Conservation (phyloP, 306 rosid species). For the Mucuna pruriens region DNA sequence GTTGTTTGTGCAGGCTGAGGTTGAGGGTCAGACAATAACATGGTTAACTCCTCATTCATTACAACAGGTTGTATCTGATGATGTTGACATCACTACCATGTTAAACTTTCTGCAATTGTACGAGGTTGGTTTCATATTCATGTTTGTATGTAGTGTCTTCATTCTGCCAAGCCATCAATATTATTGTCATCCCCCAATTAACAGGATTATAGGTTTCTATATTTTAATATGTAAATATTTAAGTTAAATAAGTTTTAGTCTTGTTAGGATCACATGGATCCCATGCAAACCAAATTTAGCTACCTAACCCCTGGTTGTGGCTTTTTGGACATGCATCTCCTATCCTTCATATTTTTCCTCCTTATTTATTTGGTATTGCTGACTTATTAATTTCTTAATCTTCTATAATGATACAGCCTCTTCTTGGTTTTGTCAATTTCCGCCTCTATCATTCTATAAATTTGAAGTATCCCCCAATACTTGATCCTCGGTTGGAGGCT, state of each 20-base stretch:
- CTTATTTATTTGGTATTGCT: background rate
- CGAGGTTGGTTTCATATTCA: constrained; percentile 58
- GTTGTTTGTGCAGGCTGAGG: constrained; percentile 70
- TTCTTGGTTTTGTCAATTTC: constrained; percentile 72
- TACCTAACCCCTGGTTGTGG: background rate
- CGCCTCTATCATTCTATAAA: constrained; percentile 81
- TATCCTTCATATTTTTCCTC: background rate
- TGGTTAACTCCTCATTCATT: constrained; percentile 94
- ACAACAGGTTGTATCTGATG: constrained; percentile 86
- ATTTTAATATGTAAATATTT: background rate
- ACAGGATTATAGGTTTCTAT: background rate
- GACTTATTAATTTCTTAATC: constrained; percentile 4
- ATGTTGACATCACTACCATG: constrained; percentile 76
- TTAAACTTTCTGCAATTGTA: constrained; percentile 78
- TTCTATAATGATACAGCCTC: constrained; percentile 58
- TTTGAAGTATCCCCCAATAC: constrained; percentile 85
- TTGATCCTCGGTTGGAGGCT: constrained; percentile 81
- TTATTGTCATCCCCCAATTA: background rate
- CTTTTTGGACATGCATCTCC: constrained; percentile 13
- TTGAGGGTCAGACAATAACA: constrained; percentile 79
- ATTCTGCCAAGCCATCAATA: background rate
- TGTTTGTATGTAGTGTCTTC: background rate
- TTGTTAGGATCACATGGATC: background rate
- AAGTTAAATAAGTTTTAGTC: background rate
- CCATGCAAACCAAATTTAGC: constrained; percentile 9